phyloP scores from a whole-genome alignment of 345 rosid genomes.

The Euphorbia tirucalli region DNA sequence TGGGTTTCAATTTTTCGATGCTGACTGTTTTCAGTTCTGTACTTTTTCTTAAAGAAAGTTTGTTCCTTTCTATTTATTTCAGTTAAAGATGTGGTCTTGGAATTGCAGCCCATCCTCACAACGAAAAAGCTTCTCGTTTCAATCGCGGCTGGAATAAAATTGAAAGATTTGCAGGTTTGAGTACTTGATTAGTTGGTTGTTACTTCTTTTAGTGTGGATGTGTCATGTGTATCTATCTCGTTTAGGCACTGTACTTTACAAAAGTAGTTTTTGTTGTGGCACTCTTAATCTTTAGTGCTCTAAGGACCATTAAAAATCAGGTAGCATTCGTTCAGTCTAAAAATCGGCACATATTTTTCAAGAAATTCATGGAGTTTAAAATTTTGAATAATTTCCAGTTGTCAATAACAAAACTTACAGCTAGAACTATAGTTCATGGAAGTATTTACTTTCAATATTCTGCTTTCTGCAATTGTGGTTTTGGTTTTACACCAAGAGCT shows the following conservation, averaged over 20 bases:
- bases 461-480: no score
- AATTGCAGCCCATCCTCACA: constrained; percentile 58
- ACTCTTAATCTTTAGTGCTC: not conserved
- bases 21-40: not conserved
- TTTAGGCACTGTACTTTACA: not conserved
- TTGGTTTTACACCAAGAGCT: not conserved
- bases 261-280: not conserved
- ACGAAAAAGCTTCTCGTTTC: constrained; percentile 81
- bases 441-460: no score
- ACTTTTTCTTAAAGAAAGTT: not conserved
- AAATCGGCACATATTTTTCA: no score
- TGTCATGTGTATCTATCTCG: not conserved
- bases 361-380: not conserved
- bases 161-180: constrained; percentile 82
- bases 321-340: no score
- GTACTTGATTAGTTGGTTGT: not conserved
- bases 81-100: constrained; percentile 64
- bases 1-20: not conserved
- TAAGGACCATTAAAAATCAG: no score
- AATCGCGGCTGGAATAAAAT: constrained; percentile 76
- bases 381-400: not conserved
- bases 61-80: constrained; percentile 14
- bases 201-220: not conserved
- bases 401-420: not conserved
- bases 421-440: not conserved